Percentiles rank a stretch among this genome's conserved stretches.
phyloP scores from a whole-genome alignment of 306 rosid genomes.

The Vigna angularis region DNA sequence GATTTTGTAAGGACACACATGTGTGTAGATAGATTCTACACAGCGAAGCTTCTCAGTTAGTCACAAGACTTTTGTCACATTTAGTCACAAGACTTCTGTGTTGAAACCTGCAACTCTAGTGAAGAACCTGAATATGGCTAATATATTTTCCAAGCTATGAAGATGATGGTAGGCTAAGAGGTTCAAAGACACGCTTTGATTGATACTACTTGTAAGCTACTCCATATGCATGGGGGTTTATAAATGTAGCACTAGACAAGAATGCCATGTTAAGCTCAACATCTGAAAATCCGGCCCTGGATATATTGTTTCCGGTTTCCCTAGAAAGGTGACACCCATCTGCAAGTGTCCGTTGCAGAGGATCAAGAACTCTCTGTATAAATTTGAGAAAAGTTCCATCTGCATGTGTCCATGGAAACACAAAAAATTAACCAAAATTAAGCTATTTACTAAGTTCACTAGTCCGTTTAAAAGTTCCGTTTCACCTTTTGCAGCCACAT shows the following conservation, averaged over 20 bases:
- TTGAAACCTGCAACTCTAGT: constrained; percentile 27
- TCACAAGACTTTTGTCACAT: not conserved
- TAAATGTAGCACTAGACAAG: constrained; percentile 56
- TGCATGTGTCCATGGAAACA: constrained; percentile 45
- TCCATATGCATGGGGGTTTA: constrained; percentile 81
- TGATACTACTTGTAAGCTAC: constrained; percentile 59
- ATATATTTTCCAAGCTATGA: constrained; percentile 23
- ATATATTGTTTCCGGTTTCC: constrained; percentile 65
- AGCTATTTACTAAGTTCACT: not conserved
- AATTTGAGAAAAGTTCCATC: constrained; percentile 73
- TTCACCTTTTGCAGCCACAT: constrained; percentile 85
- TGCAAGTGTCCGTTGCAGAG: constrained; percentile 69
- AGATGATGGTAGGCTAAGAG: not conserved
- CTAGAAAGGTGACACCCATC: constrained; percentile 87
- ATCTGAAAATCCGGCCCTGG: constrained; percentile 69
- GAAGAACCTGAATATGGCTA: constrained; percentile 34
- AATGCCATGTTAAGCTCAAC: constrained; percentile 59
- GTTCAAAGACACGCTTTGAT: constrained; percentile 28
- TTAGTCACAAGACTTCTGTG: not conserved
- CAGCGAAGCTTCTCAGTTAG: not conserved
- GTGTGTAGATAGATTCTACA: not conserved
- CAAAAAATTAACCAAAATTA: constrained; percentile 7
- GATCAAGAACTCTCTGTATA: constrained; percentile 70
- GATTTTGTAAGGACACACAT: not conserved
- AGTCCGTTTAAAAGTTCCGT: constrained; percentile 32